Evolutionary conservation across 2,329 filamentous ascomycete species (phyloP).

Genomic region (Claviceps purpurea): DNA sequence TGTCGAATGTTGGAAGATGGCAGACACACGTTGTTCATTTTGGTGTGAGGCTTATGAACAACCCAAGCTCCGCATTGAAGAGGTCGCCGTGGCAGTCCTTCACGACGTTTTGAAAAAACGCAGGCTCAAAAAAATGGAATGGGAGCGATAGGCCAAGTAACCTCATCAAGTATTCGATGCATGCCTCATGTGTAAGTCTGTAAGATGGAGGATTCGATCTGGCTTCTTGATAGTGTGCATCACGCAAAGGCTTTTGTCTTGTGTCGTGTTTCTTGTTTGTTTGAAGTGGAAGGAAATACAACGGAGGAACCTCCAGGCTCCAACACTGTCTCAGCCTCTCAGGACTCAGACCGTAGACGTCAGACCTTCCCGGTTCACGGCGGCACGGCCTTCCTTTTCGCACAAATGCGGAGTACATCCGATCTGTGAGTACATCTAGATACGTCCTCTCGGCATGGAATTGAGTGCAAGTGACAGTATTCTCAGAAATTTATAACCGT

Average conservation of each 20-base stretch:
- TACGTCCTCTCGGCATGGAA: not conserved
- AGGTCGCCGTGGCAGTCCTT: not conserved
- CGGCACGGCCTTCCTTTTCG: too few relatives aligned
- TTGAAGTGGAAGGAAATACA: too few relatives aligned
- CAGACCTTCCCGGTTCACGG: too few relatives aligned
- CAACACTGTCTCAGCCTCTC: too few relatives aligned
- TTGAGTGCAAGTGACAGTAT: not conserved
- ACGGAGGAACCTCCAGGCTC: too few relatives aligned
- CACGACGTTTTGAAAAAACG: not conserved
- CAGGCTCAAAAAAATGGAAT: not conserved
- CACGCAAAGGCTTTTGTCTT: too few relatives aligned
- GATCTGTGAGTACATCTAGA: too few relatives aligned
- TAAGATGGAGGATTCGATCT: too few relatives aligned
- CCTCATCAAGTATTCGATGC: not conserved
- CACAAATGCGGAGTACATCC: too few relatives aligned
- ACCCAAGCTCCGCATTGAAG: not conserved
- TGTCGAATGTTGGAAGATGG: not conserved
- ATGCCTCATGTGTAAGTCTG: not conserved
- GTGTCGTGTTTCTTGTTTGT: too few relatives aligned
- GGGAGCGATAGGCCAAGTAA: not conserved
- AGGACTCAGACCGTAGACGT: too few relatives aligned
- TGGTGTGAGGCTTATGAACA: not conserved
- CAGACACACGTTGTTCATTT: not conserved
- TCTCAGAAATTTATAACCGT: not conserved
- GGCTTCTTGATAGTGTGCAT: not conserved